Percentiles rank a stretch among this genome's conserved stretches.
phyloP scores from a whole-genome alignment of 805 yeast species.

The Teunomyces lycoperdinae region DNA sequence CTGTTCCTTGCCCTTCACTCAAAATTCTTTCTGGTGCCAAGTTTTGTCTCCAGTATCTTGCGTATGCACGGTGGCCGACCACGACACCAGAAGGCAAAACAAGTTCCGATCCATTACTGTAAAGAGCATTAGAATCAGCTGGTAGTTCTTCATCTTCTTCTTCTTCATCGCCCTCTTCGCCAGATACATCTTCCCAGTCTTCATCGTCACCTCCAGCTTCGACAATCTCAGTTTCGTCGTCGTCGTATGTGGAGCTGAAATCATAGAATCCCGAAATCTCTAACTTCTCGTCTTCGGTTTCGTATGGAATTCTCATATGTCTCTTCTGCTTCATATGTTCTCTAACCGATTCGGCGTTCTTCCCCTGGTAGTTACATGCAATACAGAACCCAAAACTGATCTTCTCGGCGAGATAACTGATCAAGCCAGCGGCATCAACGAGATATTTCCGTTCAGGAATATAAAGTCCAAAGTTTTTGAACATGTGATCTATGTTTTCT shows the following conservation, averaged over 20 bases:
- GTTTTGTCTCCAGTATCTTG: constrained; percentile 43
- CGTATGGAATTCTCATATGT: constrained; percentile 89
- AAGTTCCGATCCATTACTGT: constrained; percentile 37
- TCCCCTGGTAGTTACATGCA: constrained; percentile 82
- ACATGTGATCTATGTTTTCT: constrained; percentile 67
- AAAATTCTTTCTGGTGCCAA: constrained; percentile 42
- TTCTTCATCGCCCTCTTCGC: constrained; percentile 17
- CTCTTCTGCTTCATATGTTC: constrained; percentile 84
- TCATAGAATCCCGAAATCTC: constrained; percentile 83
- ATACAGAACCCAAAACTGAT: constrained; percentile 83
- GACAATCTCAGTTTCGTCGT: constrained; percentile 8
- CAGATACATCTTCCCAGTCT: constrained; percentile 43
- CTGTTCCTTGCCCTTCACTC: constrained; percentile 48
- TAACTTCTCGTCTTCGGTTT: constrained; percentile 69
- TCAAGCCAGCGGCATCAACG: constrained; percentile 64
- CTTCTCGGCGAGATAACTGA: constrained; percentile 74
- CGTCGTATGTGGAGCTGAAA: constrained; percentile 62
- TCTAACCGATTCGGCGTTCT: constrained; percentile 77
- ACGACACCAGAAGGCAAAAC: constrained; percentile 42
- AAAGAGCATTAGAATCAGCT: constrained; percentile 25
- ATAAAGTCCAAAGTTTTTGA: constrained; percentile 74
- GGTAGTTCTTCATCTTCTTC: constrained; percentile 25
- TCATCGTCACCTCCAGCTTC: constrained; percentile 16
- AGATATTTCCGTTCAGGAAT: constrained; percentile 80
- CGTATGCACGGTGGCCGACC: constrained; percentile 42